Percentiles rank a stretch among this genome's conserved stretches.
Evolutionary conservation across 108 stramenopile species (phyloP).

Genomic region (Phaeodactylum tricornutum): DNA sequence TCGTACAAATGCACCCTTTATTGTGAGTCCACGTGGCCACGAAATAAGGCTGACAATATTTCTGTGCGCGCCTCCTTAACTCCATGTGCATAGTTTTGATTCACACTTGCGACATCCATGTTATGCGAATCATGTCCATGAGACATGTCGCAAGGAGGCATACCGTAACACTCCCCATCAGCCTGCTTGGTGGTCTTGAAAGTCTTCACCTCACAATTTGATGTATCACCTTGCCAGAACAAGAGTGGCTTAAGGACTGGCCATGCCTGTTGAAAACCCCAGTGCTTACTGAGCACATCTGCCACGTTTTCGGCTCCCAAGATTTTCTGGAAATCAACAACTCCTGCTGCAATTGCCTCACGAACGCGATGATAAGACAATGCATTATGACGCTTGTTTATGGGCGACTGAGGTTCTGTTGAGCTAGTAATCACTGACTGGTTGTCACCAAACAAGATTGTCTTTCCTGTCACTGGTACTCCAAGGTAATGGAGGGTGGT

Average conservation of each 20-base stretch:
- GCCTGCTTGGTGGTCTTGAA: too few species aligned
- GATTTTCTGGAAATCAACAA: constrained; percentile 1
- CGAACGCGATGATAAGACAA: constrained; percentile 1
- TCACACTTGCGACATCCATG: too few species aligned
- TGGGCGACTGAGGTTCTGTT: neutral
- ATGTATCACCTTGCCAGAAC: neutral
- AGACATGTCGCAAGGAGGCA: too few species aligned
- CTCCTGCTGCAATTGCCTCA: constrained; percentile 4
- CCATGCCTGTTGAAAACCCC: neutral
- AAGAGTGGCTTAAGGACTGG: neutral
- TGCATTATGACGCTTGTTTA: constrained; percentile 5
- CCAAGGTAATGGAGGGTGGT: constrained; percentile 13
- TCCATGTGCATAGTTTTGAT: too few species aligned
- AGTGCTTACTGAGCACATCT: constrained; percentile 8
- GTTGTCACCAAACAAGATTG: constrained; percentile 7
- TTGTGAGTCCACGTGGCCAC: too few species aligned
- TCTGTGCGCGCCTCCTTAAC: too few species aligned
- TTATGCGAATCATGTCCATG: too few species aligned
- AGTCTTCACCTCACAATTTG: too few species aligned
- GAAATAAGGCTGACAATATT: too few species aligned
- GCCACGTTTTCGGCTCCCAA: constrained; percentile 3
- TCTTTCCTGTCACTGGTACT: constrained; percentile 1
- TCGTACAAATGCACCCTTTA: too few species aligned
- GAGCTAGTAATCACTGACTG: constrained; percentile 2
- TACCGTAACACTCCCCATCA: too few species aligned